These are phyloP conservation scores for Fomitopsis serialis DNA, from an alignment of 768 basidiomycete genomes.

Conservation along the genomic window DNA sequence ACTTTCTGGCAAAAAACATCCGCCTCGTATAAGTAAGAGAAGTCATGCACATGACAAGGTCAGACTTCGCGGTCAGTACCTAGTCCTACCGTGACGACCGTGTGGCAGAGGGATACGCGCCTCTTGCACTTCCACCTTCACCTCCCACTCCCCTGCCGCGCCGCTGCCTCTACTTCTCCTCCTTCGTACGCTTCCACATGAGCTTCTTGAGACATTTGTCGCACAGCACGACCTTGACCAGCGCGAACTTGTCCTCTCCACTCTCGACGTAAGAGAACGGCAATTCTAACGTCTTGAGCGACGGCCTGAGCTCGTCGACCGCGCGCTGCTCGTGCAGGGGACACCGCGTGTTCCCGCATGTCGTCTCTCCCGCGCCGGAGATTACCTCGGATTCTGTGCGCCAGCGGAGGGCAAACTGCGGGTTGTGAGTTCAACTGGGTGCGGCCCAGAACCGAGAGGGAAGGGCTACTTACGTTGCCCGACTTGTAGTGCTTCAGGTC, in stretches of 20 bases:
- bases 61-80: too few relatives aligned
- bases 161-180: slow-evolving; percentile 35
- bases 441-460: not conserved
- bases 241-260: slow-evolving; percentile 65
- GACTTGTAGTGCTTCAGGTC: slow-evolving; percentile 96
- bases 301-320: slow-evolving; percentile 13
- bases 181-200: slow-evolving; percentile 76
- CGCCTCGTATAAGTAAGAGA: too few relatives aligned
- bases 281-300: slow-evolving; percentile 75
- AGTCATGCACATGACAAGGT: too few relatives aligned
- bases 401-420: slow-evolving; percentile 87
- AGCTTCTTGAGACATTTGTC: slow-evolving; percentile 74
- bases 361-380: slow-evolving; percentile 76
- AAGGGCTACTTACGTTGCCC: slow-evolving; percentile 56
- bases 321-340: slow-evolving; percentile 38
- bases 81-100: too few relatives aligned
- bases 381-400: slow-evolving; percentile 89
- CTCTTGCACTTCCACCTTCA: too few relatives aligned
- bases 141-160: not conserved
- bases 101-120: too few relatives aligned
- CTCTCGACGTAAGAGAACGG: slow-evolving; percentile 87
- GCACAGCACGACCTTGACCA: slow-evolving; percentile 92
- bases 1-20: too few relatives aligned
- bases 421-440: not conserved
- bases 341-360: slow-evolving; percentile 89